Percentiles rank a stretch among this genome's conserved stretches.
Conservation (phyloP, 768 basidiomycete genomes). For the Asterophora lycoperdoides region DNA sequence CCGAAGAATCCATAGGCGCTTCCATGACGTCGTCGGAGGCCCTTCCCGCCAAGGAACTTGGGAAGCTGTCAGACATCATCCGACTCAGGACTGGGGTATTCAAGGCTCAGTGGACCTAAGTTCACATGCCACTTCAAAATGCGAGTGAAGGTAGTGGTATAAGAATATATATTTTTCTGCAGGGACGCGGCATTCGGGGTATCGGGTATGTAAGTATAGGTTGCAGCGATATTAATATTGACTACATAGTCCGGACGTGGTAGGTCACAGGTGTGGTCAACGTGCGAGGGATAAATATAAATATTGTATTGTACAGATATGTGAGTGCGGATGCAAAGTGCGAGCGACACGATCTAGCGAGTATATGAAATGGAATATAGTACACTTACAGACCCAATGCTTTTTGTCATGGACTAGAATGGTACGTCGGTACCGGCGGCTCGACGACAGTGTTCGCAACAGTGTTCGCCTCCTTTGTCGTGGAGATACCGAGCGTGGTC, state of each 20-base stretch:
- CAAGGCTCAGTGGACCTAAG: too few species aligned
- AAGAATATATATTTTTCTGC: too few species aligned
- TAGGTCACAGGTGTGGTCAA: background rate
- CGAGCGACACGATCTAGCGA: background rate
- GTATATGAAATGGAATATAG: background rate
- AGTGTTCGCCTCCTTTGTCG: slow-evolving; percentile 8
- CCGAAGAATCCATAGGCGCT: too few species aligned
- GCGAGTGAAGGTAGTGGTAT: too few species aligned
- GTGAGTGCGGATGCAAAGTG: background rate
- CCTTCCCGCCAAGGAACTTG: too few species aligned
- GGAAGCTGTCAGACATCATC: too few species aligned
- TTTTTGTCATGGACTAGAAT: background rate
- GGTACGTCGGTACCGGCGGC: background rate
- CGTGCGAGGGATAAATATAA: background rate
- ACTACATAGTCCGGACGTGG: background rate
- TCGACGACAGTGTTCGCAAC: background rate
- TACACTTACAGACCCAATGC: background rate
- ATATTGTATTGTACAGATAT: slow-evolving; percentile 1
- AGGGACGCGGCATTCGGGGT: too few species aligned
- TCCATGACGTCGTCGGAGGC: too few species aligned
- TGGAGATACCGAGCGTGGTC: background rate
- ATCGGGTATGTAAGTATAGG: too few species aligned
- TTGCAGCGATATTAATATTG: too few species aligned
- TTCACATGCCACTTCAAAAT: too few species aligned
- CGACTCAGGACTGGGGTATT: too few species aligned